Percentiles rank a stretch among this genome's conserved stretches.
phyloP scores from a whole-genome alignment of 2,329 filamentous ascomycete genomes.

The Ascochyta rabiei region DNA sequence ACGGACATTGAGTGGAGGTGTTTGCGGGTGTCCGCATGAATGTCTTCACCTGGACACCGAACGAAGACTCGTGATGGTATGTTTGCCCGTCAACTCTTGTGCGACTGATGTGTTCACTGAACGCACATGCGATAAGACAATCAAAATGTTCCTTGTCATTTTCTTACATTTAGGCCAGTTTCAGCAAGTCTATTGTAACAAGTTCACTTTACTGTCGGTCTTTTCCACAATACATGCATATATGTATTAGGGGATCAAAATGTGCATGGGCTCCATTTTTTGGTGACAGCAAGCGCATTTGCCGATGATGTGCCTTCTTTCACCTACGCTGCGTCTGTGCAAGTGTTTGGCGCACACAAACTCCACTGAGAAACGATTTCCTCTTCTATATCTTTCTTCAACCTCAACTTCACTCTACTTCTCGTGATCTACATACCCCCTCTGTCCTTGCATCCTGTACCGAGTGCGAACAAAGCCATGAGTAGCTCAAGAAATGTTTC shows the following conservation, averaged over 20 bases:
- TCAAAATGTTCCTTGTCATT: too few species aligned
- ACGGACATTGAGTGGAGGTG: too few species aligned
- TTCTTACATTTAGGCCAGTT: background rate
- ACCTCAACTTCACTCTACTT: too few species aligned
- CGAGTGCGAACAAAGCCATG: background rate
- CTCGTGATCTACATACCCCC: too few species aligned
- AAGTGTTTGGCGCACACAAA: background rate
- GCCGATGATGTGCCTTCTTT: background rate
- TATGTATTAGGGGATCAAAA: too few species aligned
- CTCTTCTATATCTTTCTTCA: background rate
- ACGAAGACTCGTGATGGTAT: background rate
- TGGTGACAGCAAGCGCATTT: background rate
- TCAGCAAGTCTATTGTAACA: too few species aligned
- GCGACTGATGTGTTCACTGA: background rate
- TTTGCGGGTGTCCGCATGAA: too few species aligned
- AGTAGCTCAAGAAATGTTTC: background rate
- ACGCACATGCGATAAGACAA: background rate
- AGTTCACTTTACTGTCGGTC: too few species aligned
- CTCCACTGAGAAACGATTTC: background rate
- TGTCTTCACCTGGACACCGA: background rate
- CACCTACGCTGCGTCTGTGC: conserved; percentile 1
- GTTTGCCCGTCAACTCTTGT: background rate
- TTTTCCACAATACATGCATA: too few species aligned
- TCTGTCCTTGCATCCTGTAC: background rate
- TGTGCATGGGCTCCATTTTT: background rate